A percentile compares a stretch with the other conserved stretches of the same genome.
Evolutionary conservation across 108 stramenopile genomes (phyloP).

Genomic region (Cyclotella sp.): DNA sequence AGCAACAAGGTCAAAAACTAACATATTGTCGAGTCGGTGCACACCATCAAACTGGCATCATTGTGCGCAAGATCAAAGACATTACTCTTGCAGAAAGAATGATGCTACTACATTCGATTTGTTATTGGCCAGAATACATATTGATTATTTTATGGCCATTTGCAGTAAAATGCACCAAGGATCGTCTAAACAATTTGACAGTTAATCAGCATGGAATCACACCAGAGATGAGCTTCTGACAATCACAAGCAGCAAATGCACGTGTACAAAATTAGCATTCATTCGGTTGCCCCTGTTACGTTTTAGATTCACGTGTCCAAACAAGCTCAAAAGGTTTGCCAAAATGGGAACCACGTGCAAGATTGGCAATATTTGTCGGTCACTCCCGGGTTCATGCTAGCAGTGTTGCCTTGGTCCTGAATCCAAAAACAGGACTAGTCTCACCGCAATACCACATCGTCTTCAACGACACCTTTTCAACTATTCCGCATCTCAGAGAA

Average conservation of each 20-base stretch:
- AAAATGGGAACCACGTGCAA: constrained; percentile 26
- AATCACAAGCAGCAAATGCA: not conserved
- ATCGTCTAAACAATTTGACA: not conserved
- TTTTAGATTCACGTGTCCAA: constrained; percentile 19
- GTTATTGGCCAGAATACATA: constrained; percentile 13
- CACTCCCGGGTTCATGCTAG: constrained; percentile 7
- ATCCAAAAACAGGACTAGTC: constrained; percentile 9
- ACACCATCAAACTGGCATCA: constrained; percentile 29
- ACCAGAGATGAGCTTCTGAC: not conserved
- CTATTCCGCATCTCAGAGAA: constrained; percentile 7
- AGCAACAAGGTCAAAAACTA: no score
- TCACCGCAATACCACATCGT: constrained; percentile 15
- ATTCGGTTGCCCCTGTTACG: constrained; percentile 39
- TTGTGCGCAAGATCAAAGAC: constrained; percentile 46
- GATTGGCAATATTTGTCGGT: constrained; percentile 14
- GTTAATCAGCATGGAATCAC: not conserved
- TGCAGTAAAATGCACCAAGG: not conserved
- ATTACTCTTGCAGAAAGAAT: constrained; percentile 26
- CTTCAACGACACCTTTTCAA: constrained; percentile 22
- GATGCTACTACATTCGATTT: constrained; percentile 23
- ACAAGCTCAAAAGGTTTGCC: not conserved
- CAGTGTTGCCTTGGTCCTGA: constrained; percentile 19
- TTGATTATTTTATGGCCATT: no score
- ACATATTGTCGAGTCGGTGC: no score
- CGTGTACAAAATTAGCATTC: not conserved